These are phyloP conservation scores for Hypoxylon perforatum DNA, from an alignment of 495 filamentous ascomycete species.

Conservation along the genomic window DNA sequence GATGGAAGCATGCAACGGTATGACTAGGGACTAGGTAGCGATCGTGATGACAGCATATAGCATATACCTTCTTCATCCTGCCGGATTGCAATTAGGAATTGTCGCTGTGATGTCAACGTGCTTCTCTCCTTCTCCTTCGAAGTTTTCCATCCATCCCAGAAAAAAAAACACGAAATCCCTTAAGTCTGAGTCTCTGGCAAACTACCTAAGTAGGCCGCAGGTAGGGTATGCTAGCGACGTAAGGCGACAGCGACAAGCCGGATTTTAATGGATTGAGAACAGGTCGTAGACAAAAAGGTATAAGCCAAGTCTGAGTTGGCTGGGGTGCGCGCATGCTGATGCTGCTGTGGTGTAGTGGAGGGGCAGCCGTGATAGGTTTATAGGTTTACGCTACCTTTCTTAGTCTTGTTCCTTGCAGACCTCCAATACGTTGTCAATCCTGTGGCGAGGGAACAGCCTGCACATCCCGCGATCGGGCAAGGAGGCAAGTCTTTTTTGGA, in stretches of 20 bases:
- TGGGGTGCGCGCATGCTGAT: conserved; percentile 17
- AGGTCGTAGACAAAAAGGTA: conserved; percentile 2
- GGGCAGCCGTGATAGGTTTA: conserved; percentile 30
- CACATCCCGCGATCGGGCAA: conserved; percentile 28
- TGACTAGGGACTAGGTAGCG: no score
- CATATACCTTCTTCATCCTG: neutral
- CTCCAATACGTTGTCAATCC: conserved; percentile 26
- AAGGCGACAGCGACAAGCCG: conserved; percentile 18
- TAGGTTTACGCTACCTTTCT: conserved; percentile 1
- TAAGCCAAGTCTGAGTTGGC: conserved; percentile 30
- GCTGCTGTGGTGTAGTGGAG: conserved; percentile 14
- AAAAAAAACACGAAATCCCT: neutral
- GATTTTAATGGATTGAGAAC: neutral
- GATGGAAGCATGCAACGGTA: neutral
- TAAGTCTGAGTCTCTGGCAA: no score
- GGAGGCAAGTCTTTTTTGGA: no score
- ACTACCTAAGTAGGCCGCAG: neutral
- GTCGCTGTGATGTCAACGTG: conserved; percentile 15
- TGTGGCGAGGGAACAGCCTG: conserved; percentile 18
- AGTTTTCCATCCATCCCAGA: no score
- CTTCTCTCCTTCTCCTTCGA: conserved; percentile 1
- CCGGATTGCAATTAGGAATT: neutral
- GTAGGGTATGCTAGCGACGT: no score
- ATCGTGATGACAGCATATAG: neutral
- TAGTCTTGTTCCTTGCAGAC: conserved; percentile 41